Evolutionary conservation across 768 basidiomycete genomes (phyloP), one percentile per base, ranked within the genome.

Genomic region (Mycena epipterygia): DNA sequence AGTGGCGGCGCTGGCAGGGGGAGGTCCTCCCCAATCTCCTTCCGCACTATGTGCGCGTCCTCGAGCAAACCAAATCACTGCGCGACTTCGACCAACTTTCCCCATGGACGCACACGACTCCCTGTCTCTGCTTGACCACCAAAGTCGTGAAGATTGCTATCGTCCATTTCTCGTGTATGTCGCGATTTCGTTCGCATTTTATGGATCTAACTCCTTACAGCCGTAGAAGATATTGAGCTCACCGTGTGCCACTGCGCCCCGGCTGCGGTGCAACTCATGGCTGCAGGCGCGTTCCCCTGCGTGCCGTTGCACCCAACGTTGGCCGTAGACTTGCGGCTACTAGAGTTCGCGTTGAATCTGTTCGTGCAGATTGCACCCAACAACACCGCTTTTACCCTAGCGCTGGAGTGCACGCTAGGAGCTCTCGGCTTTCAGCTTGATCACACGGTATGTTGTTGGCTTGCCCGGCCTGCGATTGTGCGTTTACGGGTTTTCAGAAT

Each of bases 301-400:
- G 49, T 59, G 2, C 67, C 66, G 1, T 5, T 68, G 2, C 32
- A 14, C 1, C 67, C 67, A 12, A 27, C 51, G 1, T 32, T 68
- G 9, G 67, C 67, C 5, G 67, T 68, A 13, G 67, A 68, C 29
- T 13, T 68, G 32, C 67, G 51, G 5, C 49, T 68, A 5, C 17
- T 68, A 19, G 67, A 68, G 12, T 60, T 68, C 32, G 8, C 42
- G 4, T 25, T 19, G 23, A 62, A 46, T 23, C 21, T 68, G 6
- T 68, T 68, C 52, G 11, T 68, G 4, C 59, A 61, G 16, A 57
- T 68, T 32, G 29, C 67, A 0, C 67, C 67, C 19, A 62, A 68
- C 25, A 61, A 52, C 14, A 62, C 59, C 11, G 67, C 59, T 0
- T 25, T 44, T 5, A 16, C 23, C 11, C 0, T 21, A 3, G 8